Base-by-base conservation (phyloP, 306 rosid genomes). In the barrel medic (Medicago truncatula) region DNA sequence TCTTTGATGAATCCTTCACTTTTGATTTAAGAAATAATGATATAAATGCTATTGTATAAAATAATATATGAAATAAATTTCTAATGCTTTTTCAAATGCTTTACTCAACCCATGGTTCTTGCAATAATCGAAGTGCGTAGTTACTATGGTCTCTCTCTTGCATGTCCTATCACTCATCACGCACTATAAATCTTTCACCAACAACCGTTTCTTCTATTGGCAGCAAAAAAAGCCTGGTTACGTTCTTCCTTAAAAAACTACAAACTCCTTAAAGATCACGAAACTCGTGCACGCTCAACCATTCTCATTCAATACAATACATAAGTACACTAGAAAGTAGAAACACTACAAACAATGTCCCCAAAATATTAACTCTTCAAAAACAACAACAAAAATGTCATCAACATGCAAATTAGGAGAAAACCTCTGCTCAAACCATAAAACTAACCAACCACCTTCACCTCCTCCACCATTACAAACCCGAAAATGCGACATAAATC, bases 151-250 rank as follows among this genome's bases (percentile, higher is more conserved):
- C n/a, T 18, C n/a, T 23, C 11, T 31, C 25, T 67, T 7, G 76
- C 58, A 34, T 43, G 40, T 74, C 73, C 81, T 88, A 86, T 82
- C 10, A 28, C 50, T 65, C 70, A 67, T 67, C 82, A 74, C 46
- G 83, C 97, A 85, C 82, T 83, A 87, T 72, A 78, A 86, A 82
- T 70, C 56, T 34, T 71, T 8, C 62, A 41, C 75, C 53, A 70
- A 67, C 61, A 54, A n/a, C 15, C 20, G 17, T 70, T 74, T 67
- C 53, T 58, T 60, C 52, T 49, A 76, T 89, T 75, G 87, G 81
- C 81, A 31, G 85, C 81, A 40, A 36, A 71, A 76, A 79, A 77
- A 71, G 66, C 73, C 38, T 52, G 53, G 7, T 54, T 47, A n/a
- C 62, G 52, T 85, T 71, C 56, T 70, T 70, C 52, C 78, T 68